These are phyloP conservation scores for Myriosclerotinia scirpicola DNA, from an alignment of 2,329 filamentous ascomycete genomes.

Conservation along the genomic window DNA sequence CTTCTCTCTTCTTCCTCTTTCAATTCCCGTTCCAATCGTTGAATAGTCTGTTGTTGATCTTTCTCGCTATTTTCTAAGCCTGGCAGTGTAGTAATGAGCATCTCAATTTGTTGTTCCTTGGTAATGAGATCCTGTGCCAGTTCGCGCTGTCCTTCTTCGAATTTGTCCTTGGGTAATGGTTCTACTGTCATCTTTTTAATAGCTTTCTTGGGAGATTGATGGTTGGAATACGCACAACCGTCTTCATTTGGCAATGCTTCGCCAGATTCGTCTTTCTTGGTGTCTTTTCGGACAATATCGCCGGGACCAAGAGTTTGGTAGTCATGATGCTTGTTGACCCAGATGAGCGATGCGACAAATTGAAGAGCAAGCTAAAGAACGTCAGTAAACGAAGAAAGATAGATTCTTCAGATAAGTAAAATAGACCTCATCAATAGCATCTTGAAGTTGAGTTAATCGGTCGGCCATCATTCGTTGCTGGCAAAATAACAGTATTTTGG, in stretches of 20 bases:
- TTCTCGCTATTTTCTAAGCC: conserved; percentile 76
- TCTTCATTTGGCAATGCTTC: conserved; percentile 24
- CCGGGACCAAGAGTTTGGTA: conserved; percentile 57
- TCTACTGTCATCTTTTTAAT: conserved; percentile 49
- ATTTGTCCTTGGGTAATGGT: conserved; percentile 61
- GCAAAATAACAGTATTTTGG: background rate
- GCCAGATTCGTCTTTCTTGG: conserved; percentile 40
- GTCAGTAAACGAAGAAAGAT: conserved; percentile 23
- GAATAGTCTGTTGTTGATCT: conserved; percentile 69
- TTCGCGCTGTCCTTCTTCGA: conserved; percentile 67
- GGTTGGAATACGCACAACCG: conserved; percentile 7
- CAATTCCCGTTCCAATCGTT: conserved; percentile 64
- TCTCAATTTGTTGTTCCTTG: conserved; percentile 82
- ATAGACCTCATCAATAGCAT: conserved; percentile 76
- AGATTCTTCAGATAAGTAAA: conserved; percentile 1
- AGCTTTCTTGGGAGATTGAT: conserved; percentile 1
- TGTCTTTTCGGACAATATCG: conserved; percentile 60
- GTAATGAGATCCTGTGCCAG: conserved; percentile 73
- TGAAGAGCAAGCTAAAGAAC: conserved; percentile 60
- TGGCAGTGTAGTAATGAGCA: conserved; percentile 71
- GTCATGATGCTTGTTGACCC: conserved; percentile 67
- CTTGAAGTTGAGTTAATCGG: conserved; percentile 78
- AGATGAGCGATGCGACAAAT: conserved; percentile 66
- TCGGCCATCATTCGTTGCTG: conserved; percentile 59
- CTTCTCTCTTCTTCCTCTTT: conserved; percentile 62